phyloP scores from a whole-genome alignment of 2,329 filamentous ascomycete genomes.

The Fusarium pseudocircinatum region DNA sequence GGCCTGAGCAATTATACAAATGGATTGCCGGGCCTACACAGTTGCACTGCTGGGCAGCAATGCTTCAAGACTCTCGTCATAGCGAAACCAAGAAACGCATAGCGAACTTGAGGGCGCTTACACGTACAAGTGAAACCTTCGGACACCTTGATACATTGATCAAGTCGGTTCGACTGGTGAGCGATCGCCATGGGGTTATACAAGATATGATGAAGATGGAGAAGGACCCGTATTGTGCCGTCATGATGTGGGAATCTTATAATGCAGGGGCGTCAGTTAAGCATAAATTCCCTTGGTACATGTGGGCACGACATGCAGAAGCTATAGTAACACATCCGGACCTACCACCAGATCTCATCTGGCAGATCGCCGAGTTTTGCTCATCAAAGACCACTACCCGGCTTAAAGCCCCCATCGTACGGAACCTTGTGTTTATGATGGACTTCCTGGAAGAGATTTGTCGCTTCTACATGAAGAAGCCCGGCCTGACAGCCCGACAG shows the following conservation, averaged over 20 bases:
- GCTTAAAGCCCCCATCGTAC: not conserved
- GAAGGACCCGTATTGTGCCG: not conserved
- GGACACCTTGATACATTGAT: constrained; percentile 19
- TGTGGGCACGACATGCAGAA: constrained; percentile 47
- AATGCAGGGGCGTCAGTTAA: not conserved
- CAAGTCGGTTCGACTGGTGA: constrained; percentile 1
- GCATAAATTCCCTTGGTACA: constrained; percentile 46
- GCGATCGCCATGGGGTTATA: not conserved
- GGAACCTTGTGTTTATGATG: constrained; percentile 19
- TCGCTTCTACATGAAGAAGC: constrained; percentile 43
- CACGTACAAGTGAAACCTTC: constrained; percentile 6
- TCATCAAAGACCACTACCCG: not conserved
- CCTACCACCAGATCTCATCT: constrained; percentile 38
- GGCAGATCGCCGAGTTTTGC: constrained; percentile 43
- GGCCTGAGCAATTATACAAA: not conserved
- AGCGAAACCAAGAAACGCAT: not conserved
- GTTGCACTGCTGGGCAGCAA: constrained; percentile 8
- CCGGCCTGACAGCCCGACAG: constrained; percentile 44
- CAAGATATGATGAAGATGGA: constrained; percentile 5
- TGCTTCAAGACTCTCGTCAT: constrained; percentile 1
- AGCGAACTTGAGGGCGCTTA: constrained; percentile 1
- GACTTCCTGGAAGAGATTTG: constrained; percentile 46
- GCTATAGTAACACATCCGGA: constrained; percentile 47
- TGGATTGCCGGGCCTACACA: not conserved
- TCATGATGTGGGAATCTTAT: constrained; percentile 21